These are phyloP conservation scores for Botrytis pseudocinerea DNA, from an alignment of 2,329 filamentous ascomycete species.

Conservation along the genomic window DNA sequence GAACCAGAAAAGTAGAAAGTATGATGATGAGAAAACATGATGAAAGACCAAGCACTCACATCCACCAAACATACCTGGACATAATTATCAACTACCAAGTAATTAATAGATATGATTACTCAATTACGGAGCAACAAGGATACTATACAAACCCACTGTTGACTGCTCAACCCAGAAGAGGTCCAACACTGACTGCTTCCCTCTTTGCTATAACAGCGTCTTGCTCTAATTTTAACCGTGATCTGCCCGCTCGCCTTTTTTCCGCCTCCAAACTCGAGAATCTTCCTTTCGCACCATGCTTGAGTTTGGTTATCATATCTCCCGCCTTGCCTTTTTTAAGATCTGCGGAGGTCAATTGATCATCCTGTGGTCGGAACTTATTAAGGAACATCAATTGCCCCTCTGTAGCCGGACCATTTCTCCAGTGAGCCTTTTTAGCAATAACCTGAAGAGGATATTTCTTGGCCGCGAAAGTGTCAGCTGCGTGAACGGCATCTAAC, in stretches of 20 bases:
- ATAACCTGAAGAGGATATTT: constrained; percentile 70
- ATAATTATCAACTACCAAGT: neutral
- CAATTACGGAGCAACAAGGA: neutral
- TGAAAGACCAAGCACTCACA: neutral
- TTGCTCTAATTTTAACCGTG: constrained; percentile 44
- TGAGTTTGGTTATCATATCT: constrained; percentile 92
- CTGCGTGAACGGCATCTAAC: constrained; percentile 75
- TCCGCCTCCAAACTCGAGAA: constrained; percentile 55
- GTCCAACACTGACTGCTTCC: constrained; percentile 58
- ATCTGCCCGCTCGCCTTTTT: constrained; percentile 51
- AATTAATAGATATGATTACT: neutral
- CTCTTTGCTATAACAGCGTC: constrained; percentile 45
- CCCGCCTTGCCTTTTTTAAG: constrained; percentile 78
- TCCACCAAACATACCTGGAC: neutral
- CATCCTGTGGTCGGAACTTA: constrained; percentile 56
- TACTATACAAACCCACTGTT: constrained; percentile 21
- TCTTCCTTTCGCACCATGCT: constrained; percentile 72
- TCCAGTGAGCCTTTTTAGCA: constrained; percentile 66
- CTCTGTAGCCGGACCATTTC: constrained; percentile 61
- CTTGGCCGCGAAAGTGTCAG: constrained; percentile 74
- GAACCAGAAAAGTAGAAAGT: neutral
- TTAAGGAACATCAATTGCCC: constrained; percentile 71
- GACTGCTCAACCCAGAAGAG: constrained; percentile 42
- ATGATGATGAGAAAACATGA: neutral
- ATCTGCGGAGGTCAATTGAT: constrained; percentile 54